A percentile compares a stretch with the other conserved stretches of the same genome.
phyloP scores from a whole-genome alignment of 2,329 filamentous ascomycete genomes.

The Arthrobotrys megalospora region DNA sequence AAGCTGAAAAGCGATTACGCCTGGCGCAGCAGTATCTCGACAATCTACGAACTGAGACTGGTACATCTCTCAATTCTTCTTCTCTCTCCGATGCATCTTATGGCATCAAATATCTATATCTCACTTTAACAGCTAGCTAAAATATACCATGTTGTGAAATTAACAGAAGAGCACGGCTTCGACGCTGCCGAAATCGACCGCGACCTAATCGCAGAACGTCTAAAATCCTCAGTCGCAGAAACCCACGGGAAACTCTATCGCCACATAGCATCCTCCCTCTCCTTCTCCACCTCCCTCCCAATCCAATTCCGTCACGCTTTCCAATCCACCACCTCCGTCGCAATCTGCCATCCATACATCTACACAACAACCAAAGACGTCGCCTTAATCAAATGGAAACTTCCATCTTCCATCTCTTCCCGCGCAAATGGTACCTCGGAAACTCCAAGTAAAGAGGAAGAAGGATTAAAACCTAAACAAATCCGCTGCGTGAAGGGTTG shows the following conservation, averaged over 20 bases:
- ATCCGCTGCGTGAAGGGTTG: conserved; percentile 75
- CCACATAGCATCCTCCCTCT: conserved; percentile 80
- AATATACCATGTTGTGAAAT: not conserved
- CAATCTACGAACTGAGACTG: conserved; percentile 81
- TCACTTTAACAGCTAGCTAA: conserved; percentile 28
- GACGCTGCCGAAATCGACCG: conserved; percentile 94
- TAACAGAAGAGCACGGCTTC: conserved; percentile 80
- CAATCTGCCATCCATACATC: conserved; percentile 82
- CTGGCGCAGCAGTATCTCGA: conserved; percentile 94
- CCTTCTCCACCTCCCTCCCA: conserved; percentile 77
- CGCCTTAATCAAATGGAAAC: conserved; percentile 88
- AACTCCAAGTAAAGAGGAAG: conserved; percentile 67
- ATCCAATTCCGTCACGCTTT: conserved; percentile 85
- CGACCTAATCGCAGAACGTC: conserved; percentile 88
- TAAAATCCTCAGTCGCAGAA: conserved; percentile 79
- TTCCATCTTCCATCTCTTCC: conserved; percentile 69
- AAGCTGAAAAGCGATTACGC: conserved; percentile 85
- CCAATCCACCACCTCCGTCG: conserved; percentile 82
- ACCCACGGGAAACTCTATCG: conserved; percentile 91
- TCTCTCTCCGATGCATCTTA: not conserved
- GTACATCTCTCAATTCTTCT: conserved; percentile 42
- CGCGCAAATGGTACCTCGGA: conserved; percentile 65
- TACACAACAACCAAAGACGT: conserved; percentile 93
- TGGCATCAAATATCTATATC: not conserved
- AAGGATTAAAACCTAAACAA: conserved; percentile 75